Evolutionary conservation across 1,284 basidiomycete species (phyloP), one percentile per base, ranked within the genome.

Genomic region (Pyrrhoderma noxium): DNA sequence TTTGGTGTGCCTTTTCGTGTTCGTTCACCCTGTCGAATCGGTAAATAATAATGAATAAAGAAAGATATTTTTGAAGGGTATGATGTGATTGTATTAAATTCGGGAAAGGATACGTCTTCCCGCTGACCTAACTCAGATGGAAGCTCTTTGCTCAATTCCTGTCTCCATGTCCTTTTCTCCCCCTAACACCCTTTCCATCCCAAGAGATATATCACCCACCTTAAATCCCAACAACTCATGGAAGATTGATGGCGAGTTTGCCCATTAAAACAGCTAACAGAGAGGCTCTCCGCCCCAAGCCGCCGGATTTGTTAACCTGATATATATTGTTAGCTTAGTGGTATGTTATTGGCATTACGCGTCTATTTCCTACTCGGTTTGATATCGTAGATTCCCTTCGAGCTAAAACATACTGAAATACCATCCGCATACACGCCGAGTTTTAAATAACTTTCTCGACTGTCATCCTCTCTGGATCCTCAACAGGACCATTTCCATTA

Each of bases 191-290:
- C 16, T 38, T 38, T n/a, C 38, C 31, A 47, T 22, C 37, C 16
- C 11, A 22, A 21, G 13, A 5, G 18, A 36, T n/a, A 8, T 39
- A 16, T 39, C 46, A 47, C 27, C 46, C 35, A 16, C 5, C 46
- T 47, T 38, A 23, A 36, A 37, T 47, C 23, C 46, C 36, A 5
- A 18, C 22, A 47, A 37, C 45, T 18, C 23, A 39, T 47, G 46
- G 46, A 47, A 47, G 46, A 16, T 22, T 23, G 46, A 47, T 47
- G 36, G 36, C 21, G 46, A 47, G 19, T 9, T 23, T 14, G 18
- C 14, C 35, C 19, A 47, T 8, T 23, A 21, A 47, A 47, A 38
- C 46, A 38, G 18, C 31, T 47, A 37, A 27, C 7, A 18, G 16
- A 36, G 9, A 46, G 35, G 9, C 34, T 21, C 18, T 22, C 46